A percentile compares a stretch with the other conserved stretches of the same genome.
Evolutionary conservation across 2,329 filamentous ascomycete genomes (phyloP).

Genomic region (Triangularia setosa): DNA sequence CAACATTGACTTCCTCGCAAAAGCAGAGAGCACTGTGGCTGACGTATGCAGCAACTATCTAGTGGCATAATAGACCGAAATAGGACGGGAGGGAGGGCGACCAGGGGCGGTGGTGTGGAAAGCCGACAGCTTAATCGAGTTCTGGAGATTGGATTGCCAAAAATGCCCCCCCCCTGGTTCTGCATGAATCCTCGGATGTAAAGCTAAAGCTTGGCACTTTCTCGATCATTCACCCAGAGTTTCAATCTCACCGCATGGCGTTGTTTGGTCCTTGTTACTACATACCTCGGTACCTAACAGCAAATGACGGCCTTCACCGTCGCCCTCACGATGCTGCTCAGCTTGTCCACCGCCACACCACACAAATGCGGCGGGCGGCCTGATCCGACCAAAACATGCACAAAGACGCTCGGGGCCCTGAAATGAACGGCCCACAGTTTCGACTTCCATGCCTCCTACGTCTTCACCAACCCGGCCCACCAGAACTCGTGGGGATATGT

Average conservation of each 20-base stretch:
- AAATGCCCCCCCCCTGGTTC: too few species aligned
- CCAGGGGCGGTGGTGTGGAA: not conserved
- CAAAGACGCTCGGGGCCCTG: slow-evolving; percentile 2
- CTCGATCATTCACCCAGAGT: not conserved
- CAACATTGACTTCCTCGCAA: too few species aligned
- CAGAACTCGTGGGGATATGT: slow-evolving; percentile 46
- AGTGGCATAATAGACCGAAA: not conserved
- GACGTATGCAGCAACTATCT: not conserved
- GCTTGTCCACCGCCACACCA: not conserved
- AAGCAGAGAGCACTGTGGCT: too few species aligned
- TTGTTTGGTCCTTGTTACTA: too few species aligned
- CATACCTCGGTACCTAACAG: not conserved
- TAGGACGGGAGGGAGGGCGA: not conserved
- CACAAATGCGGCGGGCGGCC: not conserved
- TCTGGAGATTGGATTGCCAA: too few species aligned
- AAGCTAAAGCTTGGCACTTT: not conserved
- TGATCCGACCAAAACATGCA: not conserved
- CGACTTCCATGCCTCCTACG: slow-evolving; percentile 45
- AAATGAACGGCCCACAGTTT: slow-evolving; percentile 43
- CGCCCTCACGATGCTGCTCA: not conserved
- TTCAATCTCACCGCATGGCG: not conserved
- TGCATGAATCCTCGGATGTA: not conserved
- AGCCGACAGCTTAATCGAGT: too few species aligned
- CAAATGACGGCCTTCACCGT: not conserved
- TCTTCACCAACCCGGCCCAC: slow-evolving; percentile 49